Evolutionary conservation across 352 stramenopile species (phyloP).

Genomic region (Globisporangium lucens): DNA sequence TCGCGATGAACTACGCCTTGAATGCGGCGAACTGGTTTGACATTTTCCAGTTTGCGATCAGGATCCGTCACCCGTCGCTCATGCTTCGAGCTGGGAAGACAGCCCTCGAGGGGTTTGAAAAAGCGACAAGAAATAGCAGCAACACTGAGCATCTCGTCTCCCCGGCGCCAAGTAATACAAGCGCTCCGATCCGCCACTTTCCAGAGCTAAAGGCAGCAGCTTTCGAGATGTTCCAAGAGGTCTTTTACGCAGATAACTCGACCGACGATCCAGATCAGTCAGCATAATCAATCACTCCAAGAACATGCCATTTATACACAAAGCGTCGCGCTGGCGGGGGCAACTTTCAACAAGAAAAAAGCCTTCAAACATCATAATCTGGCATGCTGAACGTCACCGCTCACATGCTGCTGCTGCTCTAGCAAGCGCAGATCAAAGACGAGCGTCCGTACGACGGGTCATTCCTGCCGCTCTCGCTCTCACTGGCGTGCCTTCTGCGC

Average conservation of each 20-base stretch:
- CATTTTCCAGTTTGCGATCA: conserved; percentile 6
- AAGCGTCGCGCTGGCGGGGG: neutral
- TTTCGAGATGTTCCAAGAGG: conserved; percentile 6
- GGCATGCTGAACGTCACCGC: conserved; percentile 36
- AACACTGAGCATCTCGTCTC: neutral
- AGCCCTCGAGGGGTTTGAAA: conserved; percentile 8
- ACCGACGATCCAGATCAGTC: neutral
- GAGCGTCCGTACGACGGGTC: conserved; percentile 36
- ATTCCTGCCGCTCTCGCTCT: conserved; percentile 53
- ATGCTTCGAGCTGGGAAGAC: conserved; percentile 9
- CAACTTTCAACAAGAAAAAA: neutral
- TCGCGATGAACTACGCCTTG: conserved; percentile 8
- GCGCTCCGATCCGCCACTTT: neutral
- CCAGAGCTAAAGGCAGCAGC: conserved; percentile 9
- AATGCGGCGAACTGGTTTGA: conserved; percentile 1
- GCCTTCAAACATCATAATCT: neutral
- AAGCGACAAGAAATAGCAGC: neutral
- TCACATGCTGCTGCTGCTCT: conserved; percentile 51
- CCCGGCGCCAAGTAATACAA: neutral
- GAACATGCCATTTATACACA: neutral
- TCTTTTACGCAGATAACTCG: conserved; percentile 5
- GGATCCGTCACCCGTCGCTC: conserved; percentile 10
- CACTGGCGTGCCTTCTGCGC: conserved; percentile 38
- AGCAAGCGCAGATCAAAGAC: conserved; percentile 44
- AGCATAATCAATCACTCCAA: neutral